A percentile compares a stretch with the other conserved stretches of the same genome.
phyloP scores from a whole-genome alignment of 257 asterid species.

The Datura wrightii region DNA sequence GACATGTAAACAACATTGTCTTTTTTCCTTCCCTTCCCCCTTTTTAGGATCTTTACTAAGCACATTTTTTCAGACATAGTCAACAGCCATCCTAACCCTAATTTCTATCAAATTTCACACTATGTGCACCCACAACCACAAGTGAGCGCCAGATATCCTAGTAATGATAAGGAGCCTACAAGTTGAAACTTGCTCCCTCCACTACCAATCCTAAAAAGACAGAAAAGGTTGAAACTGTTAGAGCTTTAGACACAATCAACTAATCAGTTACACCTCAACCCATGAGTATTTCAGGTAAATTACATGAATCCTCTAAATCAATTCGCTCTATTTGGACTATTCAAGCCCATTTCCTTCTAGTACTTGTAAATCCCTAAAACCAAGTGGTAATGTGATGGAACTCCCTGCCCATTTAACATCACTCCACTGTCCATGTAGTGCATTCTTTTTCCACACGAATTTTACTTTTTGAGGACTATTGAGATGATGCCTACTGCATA shows the following conservation, averaged over 20 bases:
- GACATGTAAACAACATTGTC: neutral
- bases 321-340: neutral
- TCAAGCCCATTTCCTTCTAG: neutral
- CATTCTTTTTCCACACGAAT: neutral
- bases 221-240: neutral
- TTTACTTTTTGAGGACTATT: neutral
- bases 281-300: neutral
- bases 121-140: neutral
- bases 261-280: neutral
- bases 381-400: neutral
- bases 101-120: neutral
- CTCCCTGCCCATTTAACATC: neutral
- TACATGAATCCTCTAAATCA: neutral
- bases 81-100: neutral
- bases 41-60: neutral
- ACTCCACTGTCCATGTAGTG: neutral
- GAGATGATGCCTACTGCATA: neutral
- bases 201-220: neutral
- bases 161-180: neutral
- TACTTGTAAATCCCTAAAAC: conserved; percentile 12
- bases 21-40: neutral
- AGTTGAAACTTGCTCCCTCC: neutral
- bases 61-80: neutral
- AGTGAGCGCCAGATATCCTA: neutral
- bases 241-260: neutral